These are phyloP conservation scores for Cenchrus purpureus DNA, from an alignment of 176 grass and related monocot species.

Conservation along the genomic window DNA sequence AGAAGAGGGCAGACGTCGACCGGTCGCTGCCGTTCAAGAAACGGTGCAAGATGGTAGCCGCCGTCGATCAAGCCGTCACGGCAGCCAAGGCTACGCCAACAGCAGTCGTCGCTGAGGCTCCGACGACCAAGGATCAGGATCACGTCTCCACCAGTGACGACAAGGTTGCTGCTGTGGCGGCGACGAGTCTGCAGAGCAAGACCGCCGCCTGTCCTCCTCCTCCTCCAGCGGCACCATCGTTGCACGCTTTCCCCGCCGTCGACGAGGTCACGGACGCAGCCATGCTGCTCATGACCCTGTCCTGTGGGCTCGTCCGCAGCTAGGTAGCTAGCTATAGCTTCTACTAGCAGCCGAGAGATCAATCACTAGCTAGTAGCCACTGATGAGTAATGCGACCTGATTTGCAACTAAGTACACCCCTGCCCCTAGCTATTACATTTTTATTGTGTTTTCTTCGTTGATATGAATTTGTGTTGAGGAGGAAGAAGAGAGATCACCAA, in stretches of 20 bases:
- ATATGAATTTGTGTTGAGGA: constrained; percentile 36
- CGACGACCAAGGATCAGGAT: constrained; percentile 38
- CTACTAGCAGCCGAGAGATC: constrained; percentile 19
- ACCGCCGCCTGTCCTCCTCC: not conserved
- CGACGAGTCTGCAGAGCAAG: constrained; percentile 37
- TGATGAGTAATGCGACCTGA: constrained; percentile 22
- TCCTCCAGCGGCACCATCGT: not conserved
- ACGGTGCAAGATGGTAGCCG: constrained; percentile 66
- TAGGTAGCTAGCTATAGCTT: constrained; percentile 33
- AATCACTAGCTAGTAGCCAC: constrained; percentile 11
- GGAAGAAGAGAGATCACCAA: constrained; percentile 34
- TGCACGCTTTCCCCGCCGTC: constrained; percentile 38
- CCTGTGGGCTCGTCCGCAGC: constrained; percentile 66
- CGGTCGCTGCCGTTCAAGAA: constrained; percentile 95
- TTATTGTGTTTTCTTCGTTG: constrained; percentile 35
- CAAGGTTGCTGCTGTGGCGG: not conserved
- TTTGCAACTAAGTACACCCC: constrained; percentile 21
- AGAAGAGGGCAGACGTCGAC: constrained; percentile 63
- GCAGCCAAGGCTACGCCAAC: not conserved
- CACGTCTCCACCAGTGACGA: not conserved
- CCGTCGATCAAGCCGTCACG: constrained; percentile 27
- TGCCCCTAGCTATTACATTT: not conserved
- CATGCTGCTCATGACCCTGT: constrained; percentile 91
- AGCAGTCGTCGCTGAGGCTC: not conserved
- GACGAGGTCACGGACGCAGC: constrained; percentile 89